Base-by-base conservation (phyloP, 2,329 filamentous ascomycete species). In the Coniosporium tulheliwenetii region DNA sequence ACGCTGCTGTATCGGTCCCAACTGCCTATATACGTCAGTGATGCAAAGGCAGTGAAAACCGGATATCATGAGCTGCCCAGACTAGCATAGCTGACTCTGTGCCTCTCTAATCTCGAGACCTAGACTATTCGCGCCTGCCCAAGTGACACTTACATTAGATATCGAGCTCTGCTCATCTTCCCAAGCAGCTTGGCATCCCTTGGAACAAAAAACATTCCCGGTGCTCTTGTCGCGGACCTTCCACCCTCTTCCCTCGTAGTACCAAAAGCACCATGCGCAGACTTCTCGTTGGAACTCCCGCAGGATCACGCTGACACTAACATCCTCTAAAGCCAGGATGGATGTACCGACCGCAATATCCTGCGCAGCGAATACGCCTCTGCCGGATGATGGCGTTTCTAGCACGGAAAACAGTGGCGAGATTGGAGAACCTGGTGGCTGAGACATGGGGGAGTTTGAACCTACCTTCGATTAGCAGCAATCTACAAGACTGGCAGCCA, bases 201-300 rank as follows among this genome's bases (percentile, higher is more conserved):
- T 38, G 0, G 52, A 52, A 50, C 66, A 69, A 40, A 67, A 69
- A 0, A 59, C 61, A 44, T 65, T 64, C 2, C 63, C 63, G 15
- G 58, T 51, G 2, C 43, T 47, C 36, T 49, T 45, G 32, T 65
- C 59, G 12, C 61, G 56, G 5, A 66, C 50, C 5, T 50, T 49
- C 43, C 65, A 49, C 36, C 59, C 60, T 2, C 62, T 54, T 1
- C 66, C 66, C 15, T 59, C 52, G 29, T 67, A 59, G 48, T 68
- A 69, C 14, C 43, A 41, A 41, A 69, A 68, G 48, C 66, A 69
- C 19, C 61, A 53, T 0, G 59, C 64, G 50, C 66, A 69, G 9
- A 68, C 65, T 52, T 69, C 66, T 34, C 64, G 63, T 8, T 62
- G 55, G 48, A 68, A 69, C 38, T 65, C 56, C 37, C 63, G 59